Conservation (phyloP, 257 asterid species). For the Capsicum pubescens region DNA sequence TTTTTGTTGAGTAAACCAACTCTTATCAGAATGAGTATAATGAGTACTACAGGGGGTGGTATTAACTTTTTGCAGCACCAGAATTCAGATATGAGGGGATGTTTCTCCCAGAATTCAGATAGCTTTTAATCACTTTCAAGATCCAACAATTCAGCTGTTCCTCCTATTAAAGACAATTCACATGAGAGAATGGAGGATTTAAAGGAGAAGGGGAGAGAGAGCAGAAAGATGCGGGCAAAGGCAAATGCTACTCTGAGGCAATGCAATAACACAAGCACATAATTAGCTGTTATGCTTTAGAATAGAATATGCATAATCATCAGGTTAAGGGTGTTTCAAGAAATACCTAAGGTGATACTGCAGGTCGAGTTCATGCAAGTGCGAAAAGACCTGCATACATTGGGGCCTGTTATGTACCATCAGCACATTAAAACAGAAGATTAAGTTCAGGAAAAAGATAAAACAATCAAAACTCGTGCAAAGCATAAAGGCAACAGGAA, state of each 20-base stretch:
- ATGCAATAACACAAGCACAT: constrained; percentile 24
- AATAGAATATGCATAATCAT: constrained; percentile 22
- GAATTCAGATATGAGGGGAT: neutral
- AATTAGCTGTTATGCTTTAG: neutral
- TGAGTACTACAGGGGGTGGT: neutral
- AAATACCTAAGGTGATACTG: constrained; percentile 92
- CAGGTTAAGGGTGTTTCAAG: constrained; percentile 3
- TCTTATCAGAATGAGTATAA: neutral
- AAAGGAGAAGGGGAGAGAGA: neutral
- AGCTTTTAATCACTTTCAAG: constrained; percentile 1
- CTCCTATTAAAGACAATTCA: neutral
- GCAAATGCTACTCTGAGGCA: constrained; percentile 5
- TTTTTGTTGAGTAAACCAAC: too few species aligned
- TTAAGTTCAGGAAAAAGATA: constrained; percentile 26
- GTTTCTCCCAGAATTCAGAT: neutral
- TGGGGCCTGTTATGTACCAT: constrained; percentile 30
- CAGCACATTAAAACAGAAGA: constrained; percentile 30
- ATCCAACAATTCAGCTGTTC: neutral
- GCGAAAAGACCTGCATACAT: constrained; percentile 85
- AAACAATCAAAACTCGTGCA: neutral
- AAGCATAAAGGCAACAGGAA: neutral
- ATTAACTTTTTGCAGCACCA: neutral
- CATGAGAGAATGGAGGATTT: neutral
- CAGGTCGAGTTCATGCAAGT: constrained; percentile 93
- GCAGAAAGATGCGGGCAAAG: neutral